Evolutionary conservation across 2,329 filamentous ascomycete genomes (phyloP).

Genomic region (Ilyonectria mors-panacis): DNA sequence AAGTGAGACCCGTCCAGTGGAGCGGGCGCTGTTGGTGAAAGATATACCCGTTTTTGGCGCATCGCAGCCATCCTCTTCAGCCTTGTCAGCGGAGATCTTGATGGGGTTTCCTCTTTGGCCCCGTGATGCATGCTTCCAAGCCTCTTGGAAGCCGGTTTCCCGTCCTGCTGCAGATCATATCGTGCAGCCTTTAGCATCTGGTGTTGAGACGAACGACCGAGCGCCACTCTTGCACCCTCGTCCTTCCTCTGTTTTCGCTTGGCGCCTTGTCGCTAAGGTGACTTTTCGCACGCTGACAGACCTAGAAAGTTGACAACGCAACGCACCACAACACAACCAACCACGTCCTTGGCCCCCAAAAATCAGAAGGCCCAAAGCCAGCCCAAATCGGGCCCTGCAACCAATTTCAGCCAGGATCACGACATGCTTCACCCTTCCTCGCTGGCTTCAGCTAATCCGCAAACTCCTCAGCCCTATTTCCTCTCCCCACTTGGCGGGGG

Average conservation of each 20-base stretch:
- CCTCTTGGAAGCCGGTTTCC: slow-evolving; percentile 4
- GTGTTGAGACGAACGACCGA: neutral
- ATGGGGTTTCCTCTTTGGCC: neutral
- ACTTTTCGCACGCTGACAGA: neutral
- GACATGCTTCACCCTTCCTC: slow-evolving; percentile 9
- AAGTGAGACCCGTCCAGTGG: neutral
- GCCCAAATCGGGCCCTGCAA: neutral
- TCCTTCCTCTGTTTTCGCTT: neutral
- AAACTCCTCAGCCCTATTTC: slow-evolving; percentile 21
- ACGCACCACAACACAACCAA: neutral
- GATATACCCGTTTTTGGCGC: slow-evolving; percentile 21
- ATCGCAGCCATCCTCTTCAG: slow-evolving; percentile 1
- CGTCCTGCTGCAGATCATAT: neutral
- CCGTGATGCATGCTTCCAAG: neutral
- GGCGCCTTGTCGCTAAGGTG: too few relatives aligned
- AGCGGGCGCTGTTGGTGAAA: neutral
- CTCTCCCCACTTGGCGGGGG: slow-evolving; percentile 3
- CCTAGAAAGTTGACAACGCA: neutral
- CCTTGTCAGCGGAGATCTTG: neutral
- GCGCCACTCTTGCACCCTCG: neutral
- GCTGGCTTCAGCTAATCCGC: neutral
- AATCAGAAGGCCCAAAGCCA: neutral
- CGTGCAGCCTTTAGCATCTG: neutral
- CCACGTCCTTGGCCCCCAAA: slow-evolving; percentile 1
- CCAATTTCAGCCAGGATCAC: slow-evolving; percentile 8